Conservation (phyloP, 495 filamentous ascomycete species). For the Aspergillus coremiiformis region DNA sequence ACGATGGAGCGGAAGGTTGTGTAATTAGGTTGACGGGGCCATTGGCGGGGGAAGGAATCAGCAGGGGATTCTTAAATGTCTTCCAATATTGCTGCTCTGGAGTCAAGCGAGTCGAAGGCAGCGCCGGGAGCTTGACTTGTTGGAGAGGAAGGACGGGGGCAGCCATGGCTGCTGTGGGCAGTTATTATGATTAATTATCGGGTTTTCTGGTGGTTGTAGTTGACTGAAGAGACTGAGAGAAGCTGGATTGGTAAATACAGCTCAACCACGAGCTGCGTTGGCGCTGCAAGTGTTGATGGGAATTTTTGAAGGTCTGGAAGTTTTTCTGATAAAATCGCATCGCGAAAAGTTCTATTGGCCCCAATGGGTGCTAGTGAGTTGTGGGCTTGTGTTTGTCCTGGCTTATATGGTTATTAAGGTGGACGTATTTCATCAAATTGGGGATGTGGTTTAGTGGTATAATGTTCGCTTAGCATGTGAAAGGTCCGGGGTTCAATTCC, state of each 20-base stretch:
- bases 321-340: neutral
- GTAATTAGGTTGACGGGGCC: conserved; percentile 84
- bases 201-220: neutral
- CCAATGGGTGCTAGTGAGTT: neutral
- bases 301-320: conserved; percentile 3
- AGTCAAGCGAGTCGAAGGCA: conserved; percentile 48
- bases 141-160: conserved; percentile 76
- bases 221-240: too few relatives aligned
- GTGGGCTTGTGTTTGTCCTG: neutral
- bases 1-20: conserved; percentile 53
- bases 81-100: conserved; percentile 94
- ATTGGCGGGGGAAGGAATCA: conserved; percentile 78
- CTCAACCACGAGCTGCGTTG: neutral
- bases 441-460: conserved; percentile 1
- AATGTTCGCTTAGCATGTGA: conserved; percentile 1
- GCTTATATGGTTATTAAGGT: neutral
- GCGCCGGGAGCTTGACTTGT: conserved; percentile 69
- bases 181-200: neutral
- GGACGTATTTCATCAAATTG: neutral
- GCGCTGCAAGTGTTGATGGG: neutral
- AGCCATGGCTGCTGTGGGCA: conserved; percentile 57
- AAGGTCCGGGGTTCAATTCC: conserved; percentile 1
- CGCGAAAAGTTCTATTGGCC: conserved; percentile 6
- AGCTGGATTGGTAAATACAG: neutral
- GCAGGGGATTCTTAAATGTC: conserved; percentile 79